Conservation (phyloP, 345 rosid species). For the Litchi chinensis region DNA sequence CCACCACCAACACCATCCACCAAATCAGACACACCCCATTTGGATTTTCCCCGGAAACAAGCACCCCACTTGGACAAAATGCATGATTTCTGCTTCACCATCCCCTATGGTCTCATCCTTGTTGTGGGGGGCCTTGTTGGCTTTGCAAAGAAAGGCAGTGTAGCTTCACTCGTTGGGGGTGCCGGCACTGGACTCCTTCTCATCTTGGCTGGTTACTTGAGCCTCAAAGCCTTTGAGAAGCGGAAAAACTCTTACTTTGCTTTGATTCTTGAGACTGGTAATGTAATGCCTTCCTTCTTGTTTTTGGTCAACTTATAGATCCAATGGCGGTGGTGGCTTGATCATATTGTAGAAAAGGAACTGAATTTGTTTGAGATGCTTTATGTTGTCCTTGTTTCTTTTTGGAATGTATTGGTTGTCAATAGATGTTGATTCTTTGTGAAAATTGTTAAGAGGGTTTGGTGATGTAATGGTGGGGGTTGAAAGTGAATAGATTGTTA, state of each 20-base stretch:
- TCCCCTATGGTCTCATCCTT: constrained; percentile 88
- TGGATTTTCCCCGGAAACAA: background rate
- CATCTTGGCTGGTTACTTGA: constrained; percentile 78
- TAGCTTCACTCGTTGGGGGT: constrained; percentile 83
- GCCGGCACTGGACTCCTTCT: constrained; percentile 74
- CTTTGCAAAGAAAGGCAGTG: constrained; percentile 71
- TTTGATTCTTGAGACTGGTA: constrained; percentile 77
- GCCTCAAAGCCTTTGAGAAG: constrained; percentile 84
- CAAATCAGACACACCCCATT: background rate
- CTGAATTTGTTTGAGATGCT: background rate
- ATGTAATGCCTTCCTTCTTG: background rate
- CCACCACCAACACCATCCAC: background rate
- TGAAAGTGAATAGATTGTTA: background rate
- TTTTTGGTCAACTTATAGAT: background rate
- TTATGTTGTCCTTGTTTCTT: background rate
- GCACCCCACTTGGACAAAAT: constrained; percentile 34
- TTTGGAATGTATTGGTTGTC: background rate
- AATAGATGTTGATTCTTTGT: background rate
- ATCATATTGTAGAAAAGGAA: background rate
- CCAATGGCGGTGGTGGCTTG: background rate
- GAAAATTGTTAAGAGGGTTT: background rate
- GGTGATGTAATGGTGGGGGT: background rate
- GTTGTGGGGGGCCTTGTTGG: constrained; percentile 86
- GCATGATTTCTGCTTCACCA: constrained; percentile 98
- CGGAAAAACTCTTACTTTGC: constrained; percentile 67